A percentile compares a stretch with the other conserved stretches of the same genome.
Evolutionary conservation across 345 rosid genomes (phyloP).

Genomic region (Eucalyptus polybractea): DNA sequence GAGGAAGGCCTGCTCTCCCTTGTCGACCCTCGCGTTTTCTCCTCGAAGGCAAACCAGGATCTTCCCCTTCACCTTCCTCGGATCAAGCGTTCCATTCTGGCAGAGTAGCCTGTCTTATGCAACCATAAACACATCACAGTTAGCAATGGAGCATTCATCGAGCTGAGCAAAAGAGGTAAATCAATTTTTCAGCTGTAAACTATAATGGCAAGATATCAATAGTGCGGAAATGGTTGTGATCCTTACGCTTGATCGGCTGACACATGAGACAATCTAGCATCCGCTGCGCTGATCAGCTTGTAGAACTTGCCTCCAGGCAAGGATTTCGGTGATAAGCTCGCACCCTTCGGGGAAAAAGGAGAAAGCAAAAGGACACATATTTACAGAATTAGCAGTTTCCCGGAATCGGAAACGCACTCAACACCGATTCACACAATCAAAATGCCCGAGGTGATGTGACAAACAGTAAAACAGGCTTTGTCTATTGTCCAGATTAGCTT

Average conservation of each 20-base stretch:
- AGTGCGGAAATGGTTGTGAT: neutral
- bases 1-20: conserved; percentile 42
- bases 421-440: neutral
- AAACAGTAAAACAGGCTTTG: neutral
- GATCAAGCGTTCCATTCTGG: conserved; percentile 50
- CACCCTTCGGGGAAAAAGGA: conserved; percentile 36
- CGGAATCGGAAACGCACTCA: neutral
- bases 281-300: conserved; percentile 42
- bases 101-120: conserved; percentile 38
- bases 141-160: neutral
- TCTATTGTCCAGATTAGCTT: too few species aligned
- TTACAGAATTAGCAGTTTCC: neutral
- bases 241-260: conserved; percentile 49
- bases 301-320: conserved; percentile 32
- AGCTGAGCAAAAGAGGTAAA: neutral
- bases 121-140: neutral
- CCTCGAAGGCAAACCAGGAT: conserved; percentile 76
- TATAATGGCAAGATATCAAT: neutral
- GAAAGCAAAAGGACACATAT: neutral
- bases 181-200: neutral
- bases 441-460: neutral
- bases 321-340: conserved; percentile 42
- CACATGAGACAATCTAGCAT: conserved; percentile 45
- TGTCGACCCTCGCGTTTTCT: conserved; percentile 43
- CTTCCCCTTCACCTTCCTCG: conserved; percentile 46